Percentiles rank a stretch among this genome's conserved stretches.
Conservation (phyloP, 2,329 filamentous ascomycete genomes). For the Neophaeococcomyces aloes region DNA sequence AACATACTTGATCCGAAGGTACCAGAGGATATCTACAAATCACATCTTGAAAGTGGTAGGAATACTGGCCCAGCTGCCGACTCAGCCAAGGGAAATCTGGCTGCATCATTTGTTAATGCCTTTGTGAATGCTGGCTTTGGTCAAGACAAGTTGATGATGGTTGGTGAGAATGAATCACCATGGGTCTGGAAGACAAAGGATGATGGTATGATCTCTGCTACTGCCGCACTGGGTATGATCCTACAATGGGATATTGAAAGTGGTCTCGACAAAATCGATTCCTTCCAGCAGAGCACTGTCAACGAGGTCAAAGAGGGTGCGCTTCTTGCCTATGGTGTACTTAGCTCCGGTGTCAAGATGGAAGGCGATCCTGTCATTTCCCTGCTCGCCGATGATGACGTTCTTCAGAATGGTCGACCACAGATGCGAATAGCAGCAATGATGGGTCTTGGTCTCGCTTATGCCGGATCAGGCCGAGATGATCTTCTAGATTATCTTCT, state of each 20-base stretch:
- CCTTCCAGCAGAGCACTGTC: conserved; percentile 78
- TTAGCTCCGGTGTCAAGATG: conserved; percentile 82
- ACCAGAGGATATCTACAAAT: conserved; percentile 98
- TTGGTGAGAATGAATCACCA: conserved; percentile 73
- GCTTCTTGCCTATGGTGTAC: conserved; percentile 84
- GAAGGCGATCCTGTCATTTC: conserved; percentile 87
- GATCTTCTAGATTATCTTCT: conserved; percentile 76
- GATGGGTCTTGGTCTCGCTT: conserved; percentile 90
- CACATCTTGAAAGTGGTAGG: conserved; percentile 87
- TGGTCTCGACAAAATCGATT: conserved; percentile 87
- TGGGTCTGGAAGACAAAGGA: conserved; percentile 99
- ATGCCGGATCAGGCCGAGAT: conserved; percentile 87
- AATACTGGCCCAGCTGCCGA: conserved; percentile 91
- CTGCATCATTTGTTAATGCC: conserved; percentile 90
- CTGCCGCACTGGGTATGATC: conserved; percentile 84
- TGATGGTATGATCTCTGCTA: conserved; percentile 92
- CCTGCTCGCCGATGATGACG: conserved; percentile 68
- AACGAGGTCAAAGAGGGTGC: conserved; percentile 82
- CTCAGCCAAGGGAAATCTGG: conserved; percentile 89
- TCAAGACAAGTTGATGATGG: conserved; percentile 95
- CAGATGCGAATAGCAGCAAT: conserved; percentile 73
- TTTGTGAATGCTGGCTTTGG: conserved; percentile 95
- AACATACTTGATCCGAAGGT: conserved; percentile 95
- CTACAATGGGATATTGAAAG: conserved; percentile 89
- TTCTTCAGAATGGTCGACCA: conserved; percentile 66